Conservation (phyloP, 2,329 filamentous ascomycete genomes). For the Fusarium bactridioides region DNA sequence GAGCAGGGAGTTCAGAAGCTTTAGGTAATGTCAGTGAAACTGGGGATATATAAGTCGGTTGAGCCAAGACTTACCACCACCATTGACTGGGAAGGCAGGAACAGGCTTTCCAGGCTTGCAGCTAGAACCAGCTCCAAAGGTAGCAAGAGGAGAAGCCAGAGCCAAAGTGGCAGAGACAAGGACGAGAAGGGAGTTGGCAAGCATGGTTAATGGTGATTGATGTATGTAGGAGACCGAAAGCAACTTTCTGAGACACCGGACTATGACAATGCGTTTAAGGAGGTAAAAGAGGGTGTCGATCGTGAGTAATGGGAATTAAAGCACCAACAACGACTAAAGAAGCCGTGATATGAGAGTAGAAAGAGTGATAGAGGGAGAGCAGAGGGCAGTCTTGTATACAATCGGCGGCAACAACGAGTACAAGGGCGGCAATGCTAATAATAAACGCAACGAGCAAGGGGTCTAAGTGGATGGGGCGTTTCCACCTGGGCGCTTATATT, state of each 20-base stretch:
- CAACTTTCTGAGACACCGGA: constrained; percentile 19
- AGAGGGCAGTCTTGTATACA: constrained; percentile 28
- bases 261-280: constrained; percentile 7
- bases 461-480: constrained; percentile 30
- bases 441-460: constrained; percentile 38
- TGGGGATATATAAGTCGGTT: neutral
- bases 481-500: constrained; percentile 43
- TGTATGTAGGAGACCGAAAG: constrained; percentile 9
- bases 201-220: constrained; percentile 39
- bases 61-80: constrained; percentile 45
- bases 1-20: constrained; percentile 56
- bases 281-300: constrained; percentile 31
- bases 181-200: constrained; percentile 46
- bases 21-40: constrained; percentile 25
- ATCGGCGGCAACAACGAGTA: constrained; percentile 30
- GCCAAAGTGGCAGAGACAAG: constrained; percentile 47
- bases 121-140: constrained; percentile 25
- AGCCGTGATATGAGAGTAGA: constrained; percentile 4
- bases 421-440: constrained; percentile 41
- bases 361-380: neutral
- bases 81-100: constrained; percentile 50
- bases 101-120: constrained; percentile 21
- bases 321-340: constrained; percentile 29
- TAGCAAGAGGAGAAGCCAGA: constrained; percentile 41
- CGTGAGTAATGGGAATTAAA: neutral